Evolutionary conservation across 306 rosid genomes (phyloP).

Genomic region (Trichosanthes truncata): DNA sequence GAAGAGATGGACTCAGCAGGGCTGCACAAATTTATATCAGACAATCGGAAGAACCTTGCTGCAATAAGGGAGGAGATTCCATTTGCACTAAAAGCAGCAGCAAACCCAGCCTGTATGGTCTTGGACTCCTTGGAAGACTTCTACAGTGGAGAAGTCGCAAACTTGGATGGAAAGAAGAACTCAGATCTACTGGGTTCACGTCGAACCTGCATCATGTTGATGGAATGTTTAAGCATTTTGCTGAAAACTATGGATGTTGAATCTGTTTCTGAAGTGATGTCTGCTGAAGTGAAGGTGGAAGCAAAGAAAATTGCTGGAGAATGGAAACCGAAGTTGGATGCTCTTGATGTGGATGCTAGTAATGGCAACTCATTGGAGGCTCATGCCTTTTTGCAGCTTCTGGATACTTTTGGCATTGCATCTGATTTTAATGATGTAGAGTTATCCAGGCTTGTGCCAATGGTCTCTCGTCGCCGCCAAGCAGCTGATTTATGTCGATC

Average conservation of each 20-base stretch:
- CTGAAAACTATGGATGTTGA: conserved; percentile 32
- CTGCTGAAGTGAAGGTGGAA: conserved; percentile 54
- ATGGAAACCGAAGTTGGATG: conserved; percentile 89
- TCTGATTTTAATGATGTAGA: conserved; percentile 80
- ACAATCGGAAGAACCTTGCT: conserved; percentile 89
- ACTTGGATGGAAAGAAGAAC: conserved; percentile 80
- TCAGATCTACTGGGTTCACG: conserved; percentile 84
- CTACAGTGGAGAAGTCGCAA: conserved; percentile 50
- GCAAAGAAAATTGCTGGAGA: conserved; percentile 76
- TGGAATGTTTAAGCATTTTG: conserved; percentile 86
- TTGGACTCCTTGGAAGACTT: conserved; percentile 82
- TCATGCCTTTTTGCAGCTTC: conserved; percentile 96
- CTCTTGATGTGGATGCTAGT: conserved; percentile 90
- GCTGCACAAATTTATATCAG: conserved; percentile 89
- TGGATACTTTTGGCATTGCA: conserved; percentile 68
- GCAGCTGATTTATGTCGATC: conserved; percentile 93
- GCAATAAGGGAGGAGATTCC: conserved; percentile 87
- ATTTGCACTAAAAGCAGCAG: conserved; percentile 68
- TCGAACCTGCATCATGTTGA: conserved; percentile 93
- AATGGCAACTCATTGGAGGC: conserved; percentile 96
- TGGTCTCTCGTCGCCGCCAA: conserved; percentile 97
- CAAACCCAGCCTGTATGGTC: conserved; percentile 71
- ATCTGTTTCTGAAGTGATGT: conserved; percentile 39
- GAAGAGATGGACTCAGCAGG: conserved; percentile 85
- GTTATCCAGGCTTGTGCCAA: conserved; percentile 71